Evolutionary conservation across 306 rosid species (phyloP).

Genomic region (Castanea sativa): DNA sequence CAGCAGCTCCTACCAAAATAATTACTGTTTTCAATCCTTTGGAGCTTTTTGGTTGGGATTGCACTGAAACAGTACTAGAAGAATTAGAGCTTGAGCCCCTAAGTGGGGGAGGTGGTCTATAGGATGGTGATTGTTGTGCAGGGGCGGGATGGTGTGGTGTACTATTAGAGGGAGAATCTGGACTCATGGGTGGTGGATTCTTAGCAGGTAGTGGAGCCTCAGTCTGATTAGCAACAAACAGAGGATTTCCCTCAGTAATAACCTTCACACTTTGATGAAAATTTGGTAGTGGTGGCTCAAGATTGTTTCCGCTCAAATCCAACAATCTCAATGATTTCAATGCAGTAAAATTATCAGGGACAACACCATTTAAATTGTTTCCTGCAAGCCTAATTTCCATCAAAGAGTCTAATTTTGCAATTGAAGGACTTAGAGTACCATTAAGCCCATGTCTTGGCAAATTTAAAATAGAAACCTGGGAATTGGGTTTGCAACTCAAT

Average conservation of each 20-base stretch:
- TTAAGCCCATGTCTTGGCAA: constrained; percentile 51
- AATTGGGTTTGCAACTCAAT: constrained; percentile 54
- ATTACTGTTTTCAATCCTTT: constrained; percentile 29
- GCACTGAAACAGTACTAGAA: constrained; percentile 19
- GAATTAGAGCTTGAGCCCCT: constrained; percentile 25
- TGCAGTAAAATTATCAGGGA: constrained; percentile 48
- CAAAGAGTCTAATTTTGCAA: constrained; percentile 61
- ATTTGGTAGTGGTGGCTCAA: constrained; percentile 62
- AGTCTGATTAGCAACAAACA: constrained; percentile 32
- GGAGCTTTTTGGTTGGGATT: constrained; percentile 23
- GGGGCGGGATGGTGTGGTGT: constrained; percentile 9
- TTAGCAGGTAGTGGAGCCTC: constrained; percentile 22
- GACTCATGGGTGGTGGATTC: constrained; percentile 32
- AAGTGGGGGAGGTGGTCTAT: constrained; percentile 16
- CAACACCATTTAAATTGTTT: constrained; percentile 47
- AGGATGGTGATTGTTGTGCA: constrained; percentile 28
- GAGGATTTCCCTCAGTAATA: constrained; percentile 49
- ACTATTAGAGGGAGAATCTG: constrained; percentile 20
- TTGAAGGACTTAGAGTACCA: constrained; percentile 75
- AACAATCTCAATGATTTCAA: constrained; percentile 55
- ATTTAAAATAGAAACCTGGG: constrained; percentile 57
- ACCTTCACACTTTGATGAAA: constrained; percentile 49
- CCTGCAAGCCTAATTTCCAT: constrained; percentile 54
- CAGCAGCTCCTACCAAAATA: constrained; percentile 28
- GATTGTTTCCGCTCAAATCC: constrained; percentile 62